Evolutionary conservation across 176 grass and related monocot species (phyloP).

Genomic region (Poa annua): DNA sequence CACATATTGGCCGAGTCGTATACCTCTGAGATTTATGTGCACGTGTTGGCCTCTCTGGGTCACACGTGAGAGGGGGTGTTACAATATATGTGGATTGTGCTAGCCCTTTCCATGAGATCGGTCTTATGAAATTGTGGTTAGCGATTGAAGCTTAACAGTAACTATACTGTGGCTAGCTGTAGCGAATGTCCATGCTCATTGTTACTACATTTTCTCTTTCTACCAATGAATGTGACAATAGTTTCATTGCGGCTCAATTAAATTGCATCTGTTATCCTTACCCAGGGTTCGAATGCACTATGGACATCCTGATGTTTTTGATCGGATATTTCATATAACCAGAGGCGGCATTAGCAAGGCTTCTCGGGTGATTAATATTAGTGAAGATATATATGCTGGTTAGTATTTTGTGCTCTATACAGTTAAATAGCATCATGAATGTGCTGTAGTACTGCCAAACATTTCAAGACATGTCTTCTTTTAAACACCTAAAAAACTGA

Average conservation of each 20-base stretch:
- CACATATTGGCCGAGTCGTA: too few relatives aligned
- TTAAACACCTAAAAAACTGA: not conserved
- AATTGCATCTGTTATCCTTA: constrained; percentile 34
- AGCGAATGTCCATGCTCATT: constrained; percentile 28
- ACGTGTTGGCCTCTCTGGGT: too few relatives aligned
- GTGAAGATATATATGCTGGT: constrained; percentile 99
- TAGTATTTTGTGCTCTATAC: constrained; percentile 52
- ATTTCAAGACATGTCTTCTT: constrained; percentile 18
- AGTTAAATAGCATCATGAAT: constrained; percentile 20
- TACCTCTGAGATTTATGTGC: too few relatives aligned
- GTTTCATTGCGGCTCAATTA: not conserved
- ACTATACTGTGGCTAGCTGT: constrained; percentile 31
- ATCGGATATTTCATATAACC: constrained; percentile 99
- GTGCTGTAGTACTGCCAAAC: not conserved
- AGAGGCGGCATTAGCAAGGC: constrained; percentile 98
- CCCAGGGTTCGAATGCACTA: constrained; percentile 98
- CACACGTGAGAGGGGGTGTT: too few relatives aligned
- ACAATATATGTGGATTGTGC: too few relatives aligned
- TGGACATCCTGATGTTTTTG: constrained; percentile 99
- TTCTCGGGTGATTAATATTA: constrained; percentile 97
- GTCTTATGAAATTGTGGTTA: too few relatives aligned
- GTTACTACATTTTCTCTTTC: not conserved
- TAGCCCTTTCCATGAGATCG: too few relatives aligned
- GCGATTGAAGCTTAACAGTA: too few relatives aligned
- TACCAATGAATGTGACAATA: not conserved